Percentiles rank a stretch among this genome's conserved stretches.
phyloP scores from a whole-genome alignment of 768 basidiomycete species.

The Rhizopogon vesiculosus region DNA sequence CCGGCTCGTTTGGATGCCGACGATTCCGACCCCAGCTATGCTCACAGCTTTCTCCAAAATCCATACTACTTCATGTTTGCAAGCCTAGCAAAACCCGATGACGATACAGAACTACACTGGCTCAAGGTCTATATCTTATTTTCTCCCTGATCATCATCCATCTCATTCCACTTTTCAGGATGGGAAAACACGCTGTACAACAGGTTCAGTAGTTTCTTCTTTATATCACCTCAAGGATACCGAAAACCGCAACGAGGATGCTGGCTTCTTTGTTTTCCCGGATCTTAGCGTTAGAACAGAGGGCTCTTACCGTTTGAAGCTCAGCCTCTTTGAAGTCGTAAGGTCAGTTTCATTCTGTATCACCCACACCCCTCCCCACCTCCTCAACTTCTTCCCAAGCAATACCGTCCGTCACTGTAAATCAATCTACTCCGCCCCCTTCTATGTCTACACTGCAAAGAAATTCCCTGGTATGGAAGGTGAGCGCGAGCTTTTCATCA shows the following conservation, averaged over 20 bases:
- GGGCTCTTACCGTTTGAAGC: conserved; percentile 73
- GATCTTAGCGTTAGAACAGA: conserved; percentile 91
- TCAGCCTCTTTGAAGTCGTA: conserved; percentile 85
- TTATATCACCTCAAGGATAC: conserved; percentile 86
- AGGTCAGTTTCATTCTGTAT: conserved; percentile 50
- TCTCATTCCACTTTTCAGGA: conserved; percentile 44
- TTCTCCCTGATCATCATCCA: neutral
- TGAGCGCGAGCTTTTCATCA: conserved; percentile 27
- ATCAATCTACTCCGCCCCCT: conserved; percentile 81
- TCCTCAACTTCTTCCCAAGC: conserved; percentile 30
- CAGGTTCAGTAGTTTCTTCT: conserved; percentile 85
- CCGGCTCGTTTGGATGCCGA: conserved; percentile 26
- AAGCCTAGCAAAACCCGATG: conserved; percentile 82
- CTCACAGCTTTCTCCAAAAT: conserved; percentile 73
- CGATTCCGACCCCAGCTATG: conserved; percentile 35
- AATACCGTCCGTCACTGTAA: conserved; percentile 88
- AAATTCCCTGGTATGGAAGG: conserved; percentile 97
- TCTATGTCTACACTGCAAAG: conserved; percentile 95
- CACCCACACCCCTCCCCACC: conserved; percentile 1
- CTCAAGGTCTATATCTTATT: conserved; percentile 47
- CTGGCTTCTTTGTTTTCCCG: conserved; percentile 95
- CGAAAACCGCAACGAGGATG: conserved; percentile 59
- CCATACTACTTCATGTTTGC: conserved; percentile 98
- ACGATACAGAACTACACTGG: conserved; percentile 87
- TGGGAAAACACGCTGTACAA: conserved; percentile 87